These are phyloP conservation scores for Limnanthes douglasii DNA, from an alignment of 345 rosid species.

Conservation along the genomic window DNA sequence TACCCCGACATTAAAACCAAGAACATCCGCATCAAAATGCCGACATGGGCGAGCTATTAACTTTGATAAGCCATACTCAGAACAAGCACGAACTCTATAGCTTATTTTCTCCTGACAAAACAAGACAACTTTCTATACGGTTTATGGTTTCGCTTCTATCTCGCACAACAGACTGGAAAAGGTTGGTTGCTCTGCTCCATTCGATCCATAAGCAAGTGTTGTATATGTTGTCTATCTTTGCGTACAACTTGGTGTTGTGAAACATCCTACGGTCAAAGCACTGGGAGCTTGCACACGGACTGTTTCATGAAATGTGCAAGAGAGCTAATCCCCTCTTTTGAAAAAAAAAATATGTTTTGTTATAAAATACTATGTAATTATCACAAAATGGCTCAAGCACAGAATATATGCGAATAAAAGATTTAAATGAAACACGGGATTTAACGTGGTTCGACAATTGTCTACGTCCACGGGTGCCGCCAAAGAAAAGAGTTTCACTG, in stretches of 20 bases:
- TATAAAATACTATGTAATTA: too few species aligned
- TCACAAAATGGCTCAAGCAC: too few species aligned
- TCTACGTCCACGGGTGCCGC: too few species aligned
- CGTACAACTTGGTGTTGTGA: slow-evolving; percentile 66
- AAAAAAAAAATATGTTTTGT: slow-evolving; percentile 83
- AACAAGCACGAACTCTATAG: slow-evolving; percentile 49
- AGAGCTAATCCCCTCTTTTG: slow-evolving; percentile 70
- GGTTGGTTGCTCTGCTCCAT: slow-evolving; percentile 74
- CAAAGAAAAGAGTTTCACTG: too few species aligned
- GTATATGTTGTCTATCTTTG: slow-evolving; percentile 63
- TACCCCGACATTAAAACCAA: slow-evolving; percentile 14
- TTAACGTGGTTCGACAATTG: too few species aligned
- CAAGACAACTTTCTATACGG: slow-evolving; percentile 65
- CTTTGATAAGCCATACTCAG: slow-evolving; percentile 42
- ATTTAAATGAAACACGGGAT: too few species aligned
- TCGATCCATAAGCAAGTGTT: slow-evolving; percentile 73
- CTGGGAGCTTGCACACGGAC: slow-evolving; percentile 77
- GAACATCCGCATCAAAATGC: slow-evolving; percentile 40
- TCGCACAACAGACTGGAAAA: slow-evolving; percentile 55
- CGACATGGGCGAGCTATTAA: slow-evolving; percentile 54
- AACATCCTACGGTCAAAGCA: slow-evolving; percentile 54
- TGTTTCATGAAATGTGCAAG: slow-evolving; percentile 95
- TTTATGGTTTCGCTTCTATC: slow-evolving; percentile 83
- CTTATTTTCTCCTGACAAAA: slow-evolving; percentile 49
- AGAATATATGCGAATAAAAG: too few species aligned